Conservation (phyloP, 257 asterid genomes). For the Cynanchum wilfordii region DNA sequence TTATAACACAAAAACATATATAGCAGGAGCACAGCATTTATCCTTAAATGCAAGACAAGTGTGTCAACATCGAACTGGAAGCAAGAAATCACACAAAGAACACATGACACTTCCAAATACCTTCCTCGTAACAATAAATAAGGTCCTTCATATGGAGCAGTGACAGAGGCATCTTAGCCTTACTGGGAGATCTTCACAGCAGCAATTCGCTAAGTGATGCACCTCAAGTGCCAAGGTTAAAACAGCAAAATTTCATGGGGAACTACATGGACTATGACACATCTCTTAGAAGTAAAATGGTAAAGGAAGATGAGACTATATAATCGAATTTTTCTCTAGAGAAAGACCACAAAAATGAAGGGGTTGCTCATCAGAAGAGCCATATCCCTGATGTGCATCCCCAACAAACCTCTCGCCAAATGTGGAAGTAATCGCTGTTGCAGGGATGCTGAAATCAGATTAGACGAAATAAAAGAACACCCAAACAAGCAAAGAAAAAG, state of each 20-base stretch:
- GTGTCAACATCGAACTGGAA: constrained; percentile 31
- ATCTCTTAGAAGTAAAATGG: constrained; percentile 52
- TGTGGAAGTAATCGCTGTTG: constrained; percentile 55
- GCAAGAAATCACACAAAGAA: constrained; percentile 55
- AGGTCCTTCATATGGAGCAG: constrained; percentile 66
- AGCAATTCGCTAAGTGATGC: constrained; percentile 68
- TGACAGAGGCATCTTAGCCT: constrained; percentile 70
- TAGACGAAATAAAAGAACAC: constrained; percentile 47
- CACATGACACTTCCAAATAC: constrained; percentile 64
- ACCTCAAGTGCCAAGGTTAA: constrained; percentile 80
- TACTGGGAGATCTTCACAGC: constrained; percentile 70
- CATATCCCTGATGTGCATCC: constrained; percentile 42
- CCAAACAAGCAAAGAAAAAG: constrained; percentile 32
- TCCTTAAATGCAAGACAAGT: constrained; percentile 31
- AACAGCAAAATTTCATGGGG: constrained; percentile 59
- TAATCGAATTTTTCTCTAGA: constrained; percentile 36
- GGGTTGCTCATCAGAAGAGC: constrained; percentile 49
- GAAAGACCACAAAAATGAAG: constrained; percentile 36
- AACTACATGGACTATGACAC: constrained; percentile 52
- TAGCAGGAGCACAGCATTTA: constrained; percentile 20
- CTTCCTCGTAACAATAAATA: constrained; percentile 79
- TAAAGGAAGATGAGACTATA: constrained; percentile 41
- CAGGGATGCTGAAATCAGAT: constrained; percentile 58
- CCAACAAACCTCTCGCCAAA: constrained; percentile 66
- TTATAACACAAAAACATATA: constrained; percentile 22